Conservation (phyloP, 495 filamentous ascomycete genomes). For the Talaromyces thailandensis region DNA sequence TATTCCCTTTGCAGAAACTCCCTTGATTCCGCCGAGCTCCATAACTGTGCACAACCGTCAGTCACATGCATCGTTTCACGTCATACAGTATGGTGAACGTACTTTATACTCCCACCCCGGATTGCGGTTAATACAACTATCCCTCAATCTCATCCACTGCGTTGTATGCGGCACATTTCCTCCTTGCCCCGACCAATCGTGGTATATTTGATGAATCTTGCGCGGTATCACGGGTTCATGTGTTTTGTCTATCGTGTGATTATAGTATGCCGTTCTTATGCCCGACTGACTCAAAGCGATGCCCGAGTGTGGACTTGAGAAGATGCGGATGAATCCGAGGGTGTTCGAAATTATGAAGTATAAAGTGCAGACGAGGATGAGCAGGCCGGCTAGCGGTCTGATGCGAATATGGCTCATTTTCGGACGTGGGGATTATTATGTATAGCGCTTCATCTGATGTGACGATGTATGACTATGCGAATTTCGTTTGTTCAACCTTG, state of each 20-base stretch:
- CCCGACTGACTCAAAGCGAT: constrained; percentile 1
- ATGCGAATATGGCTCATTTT: not conserved
- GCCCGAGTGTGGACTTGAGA: constrained; percentile 2
- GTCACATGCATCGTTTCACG: not conserved
- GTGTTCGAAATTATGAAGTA: not conserved
- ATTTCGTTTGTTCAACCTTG: not conserved
- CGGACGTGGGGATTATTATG: not conserved
- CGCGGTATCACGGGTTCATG: constrained; percentile 1
- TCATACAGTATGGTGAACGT: not conserved
- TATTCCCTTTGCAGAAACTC: constrained; percentile 53
- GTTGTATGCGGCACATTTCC: constrained; percentile 2
- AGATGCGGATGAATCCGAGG: not conserved
- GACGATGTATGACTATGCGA: no score
- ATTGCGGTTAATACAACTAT: constrained; percentile 5
- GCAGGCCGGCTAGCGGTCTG: not conserved
- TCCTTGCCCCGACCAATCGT: constrained; percentile 5
- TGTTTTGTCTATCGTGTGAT: not conserved
- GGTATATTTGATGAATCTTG: constrained; percentile 8
- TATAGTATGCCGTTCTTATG: not conserved
- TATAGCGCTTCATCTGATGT: not conserved
- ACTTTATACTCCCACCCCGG: constrained; percentile 8
- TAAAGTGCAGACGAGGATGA: not conserved
- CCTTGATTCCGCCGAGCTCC: constrained; percentile 52
- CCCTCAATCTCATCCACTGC: constrained; percentile 5
- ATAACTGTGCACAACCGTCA: constrained; percentile 35